Evolutionary conservation across 108 stramenopile species (phyloP).

Genomic region (Discostella pseudostelligera): DNA sequence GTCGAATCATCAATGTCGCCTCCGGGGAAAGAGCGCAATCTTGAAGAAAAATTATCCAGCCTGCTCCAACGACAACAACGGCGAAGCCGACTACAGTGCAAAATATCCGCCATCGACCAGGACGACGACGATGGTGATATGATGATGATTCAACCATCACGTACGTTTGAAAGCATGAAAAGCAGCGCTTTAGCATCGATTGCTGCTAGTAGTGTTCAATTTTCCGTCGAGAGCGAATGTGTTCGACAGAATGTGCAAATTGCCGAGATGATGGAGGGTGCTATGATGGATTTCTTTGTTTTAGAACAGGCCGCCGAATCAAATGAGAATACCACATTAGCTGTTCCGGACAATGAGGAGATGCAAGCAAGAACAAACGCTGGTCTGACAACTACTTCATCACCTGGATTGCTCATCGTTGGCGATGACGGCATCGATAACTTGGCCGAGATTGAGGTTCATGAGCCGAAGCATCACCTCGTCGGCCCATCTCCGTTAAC

Average conservation of each 20-base stretch:
- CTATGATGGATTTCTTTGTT: slow-evolving; percentile 5
- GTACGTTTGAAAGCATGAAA: background rate
- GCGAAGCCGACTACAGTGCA: background rate
- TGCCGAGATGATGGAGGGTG: slow-evolving; percentile 7
- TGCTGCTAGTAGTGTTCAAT: background rate
- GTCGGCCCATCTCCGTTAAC: no score
- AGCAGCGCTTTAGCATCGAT: background rate
- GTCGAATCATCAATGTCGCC: background rate
- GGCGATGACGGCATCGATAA: background rate
- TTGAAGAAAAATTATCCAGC: background rate
- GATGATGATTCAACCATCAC: background rate
- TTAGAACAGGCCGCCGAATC: background rate
- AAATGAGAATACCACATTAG: background rate
- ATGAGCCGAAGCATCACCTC: no score
- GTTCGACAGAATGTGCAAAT: slow-evolving; percentile 8
- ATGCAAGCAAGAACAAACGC: no score
- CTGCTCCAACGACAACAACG: background rate
- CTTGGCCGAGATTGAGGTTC: background rate
- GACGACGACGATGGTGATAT: no score
- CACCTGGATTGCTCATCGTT: background rate
- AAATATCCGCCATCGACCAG: no score
- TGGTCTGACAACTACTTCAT: background rate
- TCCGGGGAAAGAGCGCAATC: background rate
- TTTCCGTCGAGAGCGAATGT: slow-evolving; percentile 6
- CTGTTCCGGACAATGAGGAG: background rate